phyloP scores from a whole-genome alignment of 2,329 filamentous ascomycete species.

The Ceratocystis variospora region DNA sequence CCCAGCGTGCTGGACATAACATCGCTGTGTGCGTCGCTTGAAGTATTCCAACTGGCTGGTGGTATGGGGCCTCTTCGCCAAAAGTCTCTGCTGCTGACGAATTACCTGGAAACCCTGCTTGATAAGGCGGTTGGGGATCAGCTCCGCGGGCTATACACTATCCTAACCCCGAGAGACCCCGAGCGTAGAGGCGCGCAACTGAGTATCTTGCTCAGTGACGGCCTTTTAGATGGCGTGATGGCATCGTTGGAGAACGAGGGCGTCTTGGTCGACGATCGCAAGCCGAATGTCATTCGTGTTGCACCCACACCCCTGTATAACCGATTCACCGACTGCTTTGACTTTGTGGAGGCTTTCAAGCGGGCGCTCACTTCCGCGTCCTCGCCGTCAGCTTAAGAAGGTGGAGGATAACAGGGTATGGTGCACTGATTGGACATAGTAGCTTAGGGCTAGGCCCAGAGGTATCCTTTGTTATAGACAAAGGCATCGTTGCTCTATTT shows the following conservation, averaged over 20 bases:
- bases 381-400: background rate
- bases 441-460: background rate
- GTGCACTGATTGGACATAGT: background rate
- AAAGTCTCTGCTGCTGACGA: conserved; percentile 55
- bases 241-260: conserved; percentile 47
- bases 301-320: conserved; percentile 74
- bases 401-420: background rate
- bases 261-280: conserved; percentile 66
- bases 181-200: conserved; percentile 60
- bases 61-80: conserved; percentile 47
- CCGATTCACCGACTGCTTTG: conserved; percentile 46
- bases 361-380: conserved; percentile 20
- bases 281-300: conserved; percentile 65
- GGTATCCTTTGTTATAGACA: background rate
- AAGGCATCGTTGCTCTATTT: no score
- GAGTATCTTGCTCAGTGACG: conserved; percentile 47
- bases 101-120: conserved; percentile 55
- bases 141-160: conserved; percentile 31
- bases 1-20: conserved; percentile 58
- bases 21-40: conserved; percentile 54
- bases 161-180: conserved; percentile 53
- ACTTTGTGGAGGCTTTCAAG: conserved; percentile 25
- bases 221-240: conserved; percentile 50
- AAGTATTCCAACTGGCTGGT: conserved; percentile 52
- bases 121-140: conserved; percentile 23